Percentiles rank a stretch among this genome's conserved stretches.
phyloP scores from a whole-genome alignment of 208 protist species.

The Novymonas esmeraldas region DNA sequence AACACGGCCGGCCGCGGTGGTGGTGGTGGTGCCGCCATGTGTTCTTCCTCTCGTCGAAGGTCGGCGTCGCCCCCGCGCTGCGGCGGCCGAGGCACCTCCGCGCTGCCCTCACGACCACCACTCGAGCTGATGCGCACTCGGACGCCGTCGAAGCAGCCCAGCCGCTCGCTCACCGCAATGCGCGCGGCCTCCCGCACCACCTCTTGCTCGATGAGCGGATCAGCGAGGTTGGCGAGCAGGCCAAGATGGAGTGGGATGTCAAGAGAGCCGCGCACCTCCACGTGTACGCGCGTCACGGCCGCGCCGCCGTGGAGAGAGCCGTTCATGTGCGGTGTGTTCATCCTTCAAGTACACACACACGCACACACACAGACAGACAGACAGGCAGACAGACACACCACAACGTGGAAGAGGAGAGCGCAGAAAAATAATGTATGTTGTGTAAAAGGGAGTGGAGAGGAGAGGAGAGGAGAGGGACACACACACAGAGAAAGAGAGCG shows the following conservation, averaged over 20 bases:
- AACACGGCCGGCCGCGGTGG: too few relatives aligned
- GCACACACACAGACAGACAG: background rate
- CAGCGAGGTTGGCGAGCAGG: slow-evolving; percentile 55
- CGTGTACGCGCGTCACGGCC: slow-evolving; percentile 27
- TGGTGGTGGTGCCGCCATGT: background rate
- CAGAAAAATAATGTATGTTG: too few relatives aligned
- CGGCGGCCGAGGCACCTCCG: background rate
- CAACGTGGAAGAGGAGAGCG: too few relatives aligned
- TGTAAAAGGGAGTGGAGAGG: too few relatives aligned
- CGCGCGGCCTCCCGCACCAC: slow-evolving; percentile 70
- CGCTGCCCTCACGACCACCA: slow-evolving; percentile 8
- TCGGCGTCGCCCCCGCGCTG: background rate
- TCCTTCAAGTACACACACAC: background rate
- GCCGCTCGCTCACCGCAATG: slow-evolving; percentile 64
- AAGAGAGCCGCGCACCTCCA: slow-evolving; percentile 54
- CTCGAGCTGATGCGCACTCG: slow-evolving; percentile 37
- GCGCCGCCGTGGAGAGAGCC: background rate
- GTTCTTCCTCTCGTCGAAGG: background rate
- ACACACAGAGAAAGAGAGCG: too few relatives aligned
- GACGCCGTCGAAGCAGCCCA: slow-evolving; percentile 70
- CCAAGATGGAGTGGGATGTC: slow-evolving; percentile 51
- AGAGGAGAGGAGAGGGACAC: too few relatives aligned
- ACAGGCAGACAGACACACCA: background rate
- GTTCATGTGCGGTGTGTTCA: background rate
- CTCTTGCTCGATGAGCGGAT: slow-evolving; percentile 59